A percentile compares a stretch with the other conserved stretches of the same genome.
Conservation (phyloP, 2,329 filamentous ascomycete species). For the Ceratocystis eucalypticola region DNA sequence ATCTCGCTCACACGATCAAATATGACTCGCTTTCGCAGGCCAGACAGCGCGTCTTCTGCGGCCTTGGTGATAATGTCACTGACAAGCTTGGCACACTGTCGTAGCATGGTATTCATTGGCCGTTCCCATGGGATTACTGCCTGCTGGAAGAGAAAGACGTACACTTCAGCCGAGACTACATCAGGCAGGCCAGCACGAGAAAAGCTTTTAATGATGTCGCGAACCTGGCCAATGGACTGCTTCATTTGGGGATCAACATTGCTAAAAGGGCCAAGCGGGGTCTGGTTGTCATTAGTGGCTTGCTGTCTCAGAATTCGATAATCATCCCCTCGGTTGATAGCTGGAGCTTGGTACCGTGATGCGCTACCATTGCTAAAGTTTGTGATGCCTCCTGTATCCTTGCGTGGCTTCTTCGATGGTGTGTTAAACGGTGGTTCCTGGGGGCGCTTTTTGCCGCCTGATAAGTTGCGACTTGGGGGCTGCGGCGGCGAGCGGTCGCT, state of each 20-base stretch:
- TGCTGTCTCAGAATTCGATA: not conserved
- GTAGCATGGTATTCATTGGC: conserved; percentile 38
- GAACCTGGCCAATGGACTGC: conserved; percentile 38
- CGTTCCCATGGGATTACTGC: conserved; percentile 45
- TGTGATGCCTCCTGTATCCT: conserved; percentile 19
- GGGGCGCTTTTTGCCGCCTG: conserved; percentile 8
- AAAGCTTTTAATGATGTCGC: conserved; percentile 39
- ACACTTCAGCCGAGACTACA: conserved; percentile 45
- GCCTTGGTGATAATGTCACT: conserved; percentile 31
- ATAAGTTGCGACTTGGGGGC: conserved; percentile 18
- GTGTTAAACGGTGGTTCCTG: conserved; percentile 24
- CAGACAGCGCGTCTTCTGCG: conserved; percentile 35
- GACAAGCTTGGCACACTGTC: conserved; percentile 32
- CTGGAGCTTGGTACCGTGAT: not conserved
- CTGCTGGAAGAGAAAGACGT: conserved; percentile 43
- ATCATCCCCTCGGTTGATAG: not conserved
- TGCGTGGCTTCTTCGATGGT: conserved; percentile 27
- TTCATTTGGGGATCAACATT: conserved; percentile 25
- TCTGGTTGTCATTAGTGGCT: not conserved
- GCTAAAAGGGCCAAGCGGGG: conserved; percentile 26
- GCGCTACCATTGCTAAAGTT: not conserved
- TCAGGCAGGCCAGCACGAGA: conserved; percentile 45
- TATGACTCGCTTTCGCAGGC: conserved; percentile 35
- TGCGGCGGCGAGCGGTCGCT: conserved; percentile 21
- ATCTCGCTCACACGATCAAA: conserved; percentile 35